phyloP scores from a whole-genome alignment of 2,329 filamentous ascomycete genomes.

The Metarhizium brunneum region DNA sequence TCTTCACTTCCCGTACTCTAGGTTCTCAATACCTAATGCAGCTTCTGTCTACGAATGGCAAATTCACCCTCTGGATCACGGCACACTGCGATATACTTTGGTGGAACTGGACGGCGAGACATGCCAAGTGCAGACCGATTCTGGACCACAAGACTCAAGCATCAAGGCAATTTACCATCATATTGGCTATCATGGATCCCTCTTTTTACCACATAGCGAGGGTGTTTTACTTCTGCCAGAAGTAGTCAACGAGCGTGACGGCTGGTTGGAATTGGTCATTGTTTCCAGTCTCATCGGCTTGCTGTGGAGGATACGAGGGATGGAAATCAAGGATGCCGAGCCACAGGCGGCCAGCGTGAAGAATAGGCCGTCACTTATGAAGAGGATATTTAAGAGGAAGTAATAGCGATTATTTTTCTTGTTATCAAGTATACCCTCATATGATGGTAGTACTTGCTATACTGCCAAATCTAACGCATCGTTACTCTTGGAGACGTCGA shows the following conservation, averaged over 20 bases:
- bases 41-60: constrained; percentile 3
- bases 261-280: not conserved
- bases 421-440: too few relatives aligned
- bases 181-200: too few relatives aligned
- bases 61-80: constrained; percentile 4
- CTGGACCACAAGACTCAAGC: too few relatives aligned
- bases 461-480: too few relatives aligned
- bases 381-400: not conserved
- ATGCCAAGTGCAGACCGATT: too few relatives aligned
- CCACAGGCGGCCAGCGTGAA: not conserved
- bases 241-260: not conserved
- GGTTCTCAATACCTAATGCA: not conserved
- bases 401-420: not conserved
- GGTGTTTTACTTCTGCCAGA: constrained; percentile 2
- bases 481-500: not conserved
- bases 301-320: constrained; percentile 4
- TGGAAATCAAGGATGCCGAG: not conserved
- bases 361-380: not conserved
- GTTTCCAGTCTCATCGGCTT: constrained; percentile 4
- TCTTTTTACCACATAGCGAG: constrained; percentile 4
- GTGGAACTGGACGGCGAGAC: not conserved
- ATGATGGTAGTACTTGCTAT: too few relatives aligned
- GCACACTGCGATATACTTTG: constrained; percentile 5
- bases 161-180: too few relatives aligned
- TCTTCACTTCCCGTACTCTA: constrained; percentile 2